phyloP scores from a whole-genome alignment of 2,329 filamentous ascomycete genomes.

The Stemphylium lycopersici region DNA sequence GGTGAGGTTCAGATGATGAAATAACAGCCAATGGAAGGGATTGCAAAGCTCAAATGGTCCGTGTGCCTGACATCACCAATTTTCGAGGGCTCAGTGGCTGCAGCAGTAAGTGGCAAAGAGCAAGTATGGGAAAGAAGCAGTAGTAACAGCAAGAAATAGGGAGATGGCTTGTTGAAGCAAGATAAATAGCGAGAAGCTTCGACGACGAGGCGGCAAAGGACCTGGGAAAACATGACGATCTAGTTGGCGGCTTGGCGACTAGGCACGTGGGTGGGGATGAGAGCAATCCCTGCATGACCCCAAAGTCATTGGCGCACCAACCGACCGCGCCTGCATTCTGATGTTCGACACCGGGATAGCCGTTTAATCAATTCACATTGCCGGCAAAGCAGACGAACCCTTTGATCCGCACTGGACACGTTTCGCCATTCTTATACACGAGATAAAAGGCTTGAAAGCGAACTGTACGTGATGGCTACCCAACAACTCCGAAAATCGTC shows the following conservation, averaged over 20 bases:
- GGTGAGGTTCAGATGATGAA: conserved; percentile 23
- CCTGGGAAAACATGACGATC: conserved; percentile 19
- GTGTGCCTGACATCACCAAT: conserved; percentile 40
- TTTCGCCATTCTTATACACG: conserved; percentile 18
- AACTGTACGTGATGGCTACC: conserved; percentile 15
- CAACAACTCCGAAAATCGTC: conserved; percentile 8
- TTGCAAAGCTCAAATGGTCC: conserved; percentile 35
- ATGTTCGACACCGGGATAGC: conserved; percentile 8
- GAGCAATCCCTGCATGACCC: conserved; percentile 15
- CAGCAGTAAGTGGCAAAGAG: conserved; percentile 6
- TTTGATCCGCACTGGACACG: conserved; percentile 36
- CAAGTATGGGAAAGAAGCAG: not conserved
- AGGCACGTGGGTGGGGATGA: conserved; percentile 15
- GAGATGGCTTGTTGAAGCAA: conserved; percentile 1
- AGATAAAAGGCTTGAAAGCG: conserved; percentile 12
- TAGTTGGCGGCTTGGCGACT: conserved; percentile 13
- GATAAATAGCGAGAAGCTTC: conserved; percentile 8
- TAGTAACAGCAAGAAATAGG: not conserved
- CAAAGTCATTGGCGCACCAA: conserved; percentile 17
- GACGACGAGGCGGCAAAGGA: conserved; percentile 6
- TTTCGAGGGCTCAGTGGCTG: conserved; percentile 5
- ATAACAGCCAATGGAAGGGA: conserved; percentile 29
- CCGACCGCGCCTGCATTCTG: conserved; percentile 15
- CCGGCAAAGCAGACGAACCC: conserved; percentile 25
- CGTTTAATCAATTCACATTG: conserved; percentile 35